These are phyloP conservation scores for Prunus salicina DNA, from an alignment of 306 rosid species.

Conservation along the genomic window DNA sequence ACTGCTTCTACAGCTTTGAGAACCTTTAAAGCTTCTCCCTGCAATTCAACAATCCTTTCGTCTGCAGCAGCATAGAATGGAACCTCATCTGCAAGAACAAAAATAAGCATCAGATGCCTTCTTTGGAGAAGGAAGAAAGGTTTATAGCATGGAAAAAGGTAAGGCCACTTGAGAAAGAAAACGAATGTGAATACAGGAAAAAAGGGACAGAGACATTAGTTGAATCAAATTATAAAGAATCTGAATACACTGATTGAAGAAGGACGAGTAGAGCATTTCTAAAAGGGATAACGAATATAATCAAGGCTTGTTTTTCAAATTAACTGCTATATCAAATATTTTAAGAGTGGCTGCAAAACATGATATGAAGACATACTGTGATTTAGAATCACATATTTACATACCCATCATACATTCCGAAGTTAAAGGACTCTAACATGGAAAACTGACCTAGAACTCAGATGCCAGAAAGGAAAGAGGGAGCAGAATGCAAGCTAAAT, in stretches of 20 bases:
- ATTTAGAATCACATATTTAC: neutral
- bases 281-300: neutral
- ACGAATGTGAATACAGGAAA: neutral
- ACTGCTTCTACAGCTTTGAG: conserved; percentile 87
- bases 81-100: conserved; percentile 64
- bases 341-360: neutral
- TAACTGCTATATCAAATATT: neutral
- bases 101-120: conserved; percentile 15
- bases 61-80: conserved; percentile 83
- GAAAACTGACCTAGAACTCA: neutral
- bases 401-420: neutral
- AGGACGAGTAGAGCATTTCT: neutral
- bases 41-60: conserved; percentile 92
- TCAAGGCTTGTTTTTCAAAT: neutral
- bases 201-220: neutral
- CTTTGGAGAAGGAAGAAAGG: neutral
- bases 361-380: neutral
- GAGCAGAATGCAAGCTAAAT: neutral
- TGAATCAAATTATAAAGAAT: neutral
- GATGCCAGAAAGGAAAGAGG: neutral
- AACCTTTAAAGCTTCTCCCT: conserved; percentile 89
- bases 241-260: neutral
- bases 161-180: neutral
- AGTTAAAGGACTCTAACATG: conserved; percentile 6
- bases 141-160: conserved; percentile 7